Percentiles rank a stretch among this genome's conserved stretches.
phyloP scores from a whole-genome alignment of 306 rosid species.

The Begonia loranthoides region DNA sequence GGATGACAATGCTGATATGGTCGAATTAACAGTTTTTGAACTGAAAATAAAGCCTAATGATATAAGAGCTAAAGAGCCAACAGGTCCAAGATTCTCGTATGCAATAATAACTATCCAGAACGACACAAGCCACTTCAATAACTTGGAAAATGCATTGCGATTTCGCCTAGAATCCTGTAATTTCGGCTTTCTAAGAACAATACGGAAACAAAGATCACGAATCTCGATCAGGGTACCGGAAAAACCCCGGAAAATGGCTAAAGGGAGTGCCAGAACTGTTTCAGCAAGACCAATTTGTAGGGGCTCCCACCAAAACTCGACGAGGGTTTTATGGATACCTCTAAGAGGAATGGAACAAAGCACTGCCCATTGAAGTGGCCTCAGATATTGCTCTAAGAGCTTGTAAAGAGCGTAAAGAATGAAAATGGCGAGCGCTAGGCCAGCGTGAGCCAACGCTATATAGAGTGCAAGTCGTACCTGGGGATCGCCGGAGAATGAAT shows the following conservation, averaged over 20 bases:
- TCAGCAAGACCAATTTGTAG: conserved; percentile 63
- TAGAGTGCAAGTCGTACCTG: conserved; percentile 79
- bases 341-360: conserved; percentile 83
- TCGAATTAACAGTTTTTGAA: conserved; percentile 51
- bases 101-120: conserved; percentile 61
- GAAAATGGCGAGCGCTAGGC: conserved; percentile 66
- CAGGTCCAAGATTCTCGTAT: conserved; percentile 54
- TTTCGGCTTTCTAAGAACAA: conserved; percentile 43
- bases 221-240: conserved; percentile 72
- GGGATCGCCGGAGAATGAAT: conserved; percentile 52
- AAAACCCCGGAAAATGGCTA: conserved; percentile 51
- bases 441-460: conserved; percentile 94
- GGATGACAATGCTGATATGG: conserved; percentile 64
- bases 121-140: conserved; percentile 63
- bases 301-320: conserved; percentile 70
- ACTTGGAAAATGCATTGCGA: conserved; percentile 50
- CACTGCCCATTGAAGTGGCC: conserved; percentile 92
- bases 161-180: conserved; percentile 12
- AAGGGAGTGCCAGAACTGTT: conserved; percentile 68
- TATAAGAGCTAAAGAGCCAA: conserved; percentile 45
- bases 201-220: conserved; percentile 31
- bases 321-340: conserved; percentile 62
- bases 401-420: conserved; percentile 45
- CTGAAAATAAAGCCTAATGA: conserved; percentile 58
- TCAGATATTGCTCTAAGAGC: conserved; percentile 60